These are phyloP conservation scores for Tubosaeta sp. DNA, from an alignment of 768 basidiomycete species.

Conservation along the genomic window DNA sequence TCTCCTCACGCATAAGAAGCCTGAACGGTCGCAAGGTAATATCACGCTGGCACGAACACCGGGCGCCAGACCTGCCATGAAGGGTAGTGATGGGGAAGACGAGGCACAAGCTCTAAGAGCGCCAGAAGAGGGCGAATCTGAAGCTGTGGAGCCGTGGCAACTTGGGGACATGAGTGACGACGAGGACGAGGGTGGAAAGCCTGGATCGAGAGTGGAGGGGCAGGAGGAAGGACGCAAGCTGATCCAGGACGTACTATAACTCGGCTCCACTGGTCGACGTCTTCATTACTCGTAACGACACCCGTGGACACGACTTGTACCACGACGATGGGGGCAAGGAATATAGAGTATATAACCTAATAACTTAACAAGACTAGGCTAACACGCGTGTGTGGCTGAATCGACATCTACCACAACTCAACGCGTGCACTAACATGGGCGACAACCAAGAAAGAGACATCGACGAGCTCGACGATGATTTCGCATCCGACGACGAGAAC, in stretches of 20 bases:
- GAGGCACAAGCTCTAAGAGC: constrained; percentile 37
- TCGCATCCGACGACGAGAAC: constrained; percentile 38
- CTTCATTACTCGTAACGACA: constrained; percentile 27
- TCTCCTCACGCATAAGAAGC: constrained; percentile 90
- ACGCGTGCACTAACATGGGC: constrained; percentile 13
- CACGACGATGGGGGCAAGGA: constrained; percentile 20
- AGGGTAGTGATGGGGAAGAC: constrained; percentile 20
- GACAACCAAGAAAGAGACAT: constrained; percentile 36
- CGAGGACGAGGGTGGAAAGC: constrained; percentile 46
- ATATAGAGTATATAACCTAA: constrained; percentile 2
- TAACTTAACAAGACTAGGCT: background rate
- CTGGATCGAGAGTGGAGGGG: constrained; percentile 21
- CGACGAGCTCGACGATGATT: constrained; percentile 46
- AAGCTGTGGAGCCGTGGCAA: constrained; percentile 51
- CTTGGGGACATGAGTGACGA: constrained; percentile 71
- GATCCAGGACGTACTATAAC: constrained; percentile 36
- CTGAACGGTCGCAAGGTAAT: constrained; percentile 43
- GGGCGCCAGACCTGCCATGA: constrained; percentile 24
- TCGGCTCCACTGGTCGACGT: constrained; percentile 30
- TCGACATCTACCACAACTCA: background rate
- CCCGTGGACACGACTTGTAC: constrained; percentile 10
- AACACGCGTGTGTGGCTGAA: constrained; percentile 17
- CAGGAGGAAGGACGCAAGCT: constrained; percentile 41
- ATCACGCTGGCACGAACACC: constrained; percentile 24
- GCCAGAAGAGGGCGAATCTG: constrained; percentile 37